A percentile compares a stretch with the other conserved stretches of the same genome.
phyloP scores from a whole-genome alignment of 495 filamentous ascomycete species.

The Tuber brumale region DNA sequence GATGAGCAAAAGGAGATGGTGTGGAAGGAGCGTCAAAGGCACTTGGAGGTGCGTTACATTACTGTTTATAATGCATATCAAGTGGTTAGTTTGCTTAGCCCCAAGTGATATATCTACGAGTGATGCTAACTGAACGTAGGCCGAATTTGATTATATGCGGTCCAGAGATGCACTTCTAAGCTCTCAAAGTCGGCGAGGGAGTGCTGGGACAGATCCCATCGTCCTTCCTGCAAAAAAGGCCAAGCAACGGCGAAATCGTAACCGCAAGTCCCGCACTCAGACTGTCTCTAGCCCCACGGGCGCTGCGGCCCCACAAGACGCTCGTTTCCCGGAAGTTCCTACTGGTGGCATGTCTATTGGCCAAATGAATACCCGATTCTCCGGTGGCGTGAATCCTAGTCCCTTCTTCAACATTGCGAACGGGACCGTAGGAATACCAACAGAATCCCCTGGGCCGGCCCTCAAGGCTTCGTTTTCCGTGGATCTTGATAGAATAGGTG shows the following conservation, averaged over 20 bases:
- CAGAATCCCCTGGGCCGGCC: constrained; percentile 44
- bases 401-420: constrained; percentile 60
- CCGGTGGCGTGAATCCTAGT: constrained; percentile 47
- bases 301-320: constrained; percentile 29
- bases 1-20: constrained; percentile 53
- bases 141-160: constrained; percentile 36
- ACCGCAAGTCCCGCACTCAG: constrained; percentile 53
- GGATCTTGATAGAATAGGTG: constrained; percentile 45
- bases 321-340: constrained; percentile 25
- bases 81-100: constrained; percentile 22
- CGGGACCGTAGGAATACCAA: constrained; percentile 40
- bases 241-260: constrained; percentile 52
- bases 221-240: constrained; percentile 42
- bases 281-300: constrained; percentile 29
- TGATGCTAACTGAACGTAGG: constrained; percentile 23
- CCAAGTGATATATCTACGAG: not conserved
- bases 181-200: constrained; percentile 37
- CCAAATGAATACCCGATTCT: constrained; percentile 43
- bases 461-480: constrained; percentile 27
- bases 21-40: constrained; percentile 48
- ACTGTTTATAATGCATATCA: constrained; percentile 44
- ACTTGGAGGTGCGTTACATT: constrained; percentile 47
- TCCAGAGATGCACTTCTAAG: constrained; percentile 32
- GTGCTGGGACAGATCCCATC: constrained; percentile 28
- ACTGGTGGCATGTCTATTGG: constrained; percentile 19